Conservation (phyloP, 169 alveolate genomes). For the Plasmodium sp. region DNA sequence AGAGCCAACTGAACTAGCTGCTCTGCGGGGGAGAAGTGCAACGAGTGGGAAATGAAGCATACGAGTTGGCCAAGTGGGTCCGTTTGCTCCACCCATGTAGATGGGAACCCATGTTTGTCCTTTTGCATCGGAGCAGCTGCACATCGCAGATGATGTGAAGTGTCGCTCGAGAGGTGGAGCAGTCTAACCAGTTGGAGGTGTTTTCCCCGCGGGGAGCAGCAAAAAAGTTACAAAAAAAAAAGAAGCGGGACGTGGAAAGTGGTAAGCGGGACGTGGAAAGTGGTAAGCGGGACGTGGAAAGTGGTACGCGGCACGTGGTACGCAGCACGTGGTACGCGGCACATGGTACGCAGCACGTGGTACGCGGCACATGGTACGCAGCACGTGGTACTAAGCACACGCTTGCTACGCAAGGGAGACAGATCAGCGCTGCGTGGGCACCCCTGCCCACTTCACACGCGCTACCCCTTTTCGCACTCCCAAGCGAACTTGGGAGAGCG, state of each 20-base stretch:
- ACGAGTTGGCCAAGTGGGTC: neutral
- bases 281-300: no score
- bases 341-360: no score
- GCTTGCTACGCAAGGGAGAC: neutral
- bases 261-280: no score
- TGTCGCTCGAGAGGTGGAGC: neutral
- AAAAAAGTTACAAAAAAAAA: neutral
- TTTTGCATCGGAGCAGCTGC: neutral
- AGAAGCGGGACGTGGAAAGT: neutral
- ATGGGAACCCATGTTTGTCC: neutral
- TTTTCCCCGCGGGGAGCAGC: neutral
- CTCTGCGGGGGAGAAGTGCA: neutral
- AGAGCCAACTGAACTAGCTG: neutral
- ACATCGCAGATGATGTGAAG: neutral
- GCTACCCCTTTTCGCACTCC: neutral
- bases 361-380: no score
- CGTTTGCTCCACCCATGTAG: neutral
- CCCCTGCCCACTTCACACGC: neutral
- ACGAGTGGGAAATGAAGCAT: neutral
- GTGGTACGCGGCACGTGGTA: no score
- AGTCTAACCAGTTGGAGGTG: neutral
- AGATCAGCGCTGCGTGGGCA: neutral
- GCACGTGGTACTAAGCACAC: no score
- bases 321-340: no score
- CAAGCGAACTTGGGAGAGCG: constrained; percentile 34